Evolutionary conservation across 2,329 filamentous ascomycete species (phyloP).

Genomic region (Monosporascus ibericus): DNA sequence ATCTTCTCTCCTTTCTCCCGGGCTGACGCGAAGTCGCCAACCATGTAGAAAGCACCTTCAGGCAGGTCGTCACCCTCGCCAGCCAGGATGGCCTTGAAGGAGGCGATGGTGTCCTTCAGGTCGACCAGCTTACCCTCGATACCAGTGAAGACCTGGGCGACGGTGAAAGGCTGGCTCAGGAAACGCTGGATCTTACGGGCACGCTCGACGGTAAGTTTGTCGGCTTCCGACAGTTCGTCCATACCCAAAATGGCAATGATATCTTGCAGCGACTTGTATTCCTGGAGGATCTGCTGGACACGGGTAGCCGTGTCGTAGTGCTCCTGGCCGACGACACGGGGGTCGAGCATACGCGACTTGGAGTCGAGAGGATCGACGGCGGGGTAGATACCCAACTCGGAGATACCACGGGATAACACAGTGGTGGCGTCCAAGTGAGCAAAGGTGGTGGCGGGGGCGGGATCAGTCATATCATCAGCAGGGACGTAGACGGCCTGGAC

Average conservation of each 20-base stretch:
- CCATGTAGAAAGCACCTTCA: conserved; percentile 96
- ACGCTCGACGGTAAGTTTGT: conserved; percentile 99
- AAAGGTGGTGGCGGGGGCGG: conserved; percentile 98
- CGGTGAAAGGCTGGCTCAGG: conserved; percentile 98
- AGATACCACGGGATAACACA: conserved; percentile 99
- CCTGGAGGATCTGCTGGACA: conserved; percentile 99
- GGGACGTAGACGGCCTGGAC: conserved; percentile 99
- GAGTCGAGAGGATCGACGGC: conserved; percentile 99
- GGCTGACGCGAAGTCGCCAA: conserved; percentile 89
- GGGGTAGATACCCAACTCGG: conserved; percentile 99
- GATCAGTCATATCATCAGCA: conserved; percentile 99
- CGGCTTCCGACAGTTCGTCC: conserved; percentile 98
- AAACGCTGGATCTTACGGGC: conserved; percentile 99
- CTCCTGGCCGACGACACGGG: conserved; percentile 95
- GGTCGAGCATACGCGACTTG: conserved; percentile 98
- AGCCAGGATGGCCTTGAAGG: conserved; percentile 94
- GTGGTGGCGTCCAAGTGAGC: conserved; percentile 99
- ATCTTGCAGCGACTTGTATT: conserved; percentile 99
- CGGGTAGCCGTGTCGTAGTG: conserved; percentile 93
- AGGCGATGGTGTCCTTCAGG: conserved; percentile 95
- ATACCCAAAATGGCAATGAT: conserved; percentile 99
- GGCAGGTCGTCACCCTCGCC: conserved; percentile 95
- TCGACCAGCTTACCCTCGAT: conserved; percentile 97
- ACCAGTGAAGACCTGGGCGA: conserved; percentile 73
- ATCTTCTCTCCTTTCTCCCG: conserved; percentile 99